phyloP scores from a whole-genome alignment of 768 basidiomycete genomes.

The Lentinus tigrinus region DNA sequence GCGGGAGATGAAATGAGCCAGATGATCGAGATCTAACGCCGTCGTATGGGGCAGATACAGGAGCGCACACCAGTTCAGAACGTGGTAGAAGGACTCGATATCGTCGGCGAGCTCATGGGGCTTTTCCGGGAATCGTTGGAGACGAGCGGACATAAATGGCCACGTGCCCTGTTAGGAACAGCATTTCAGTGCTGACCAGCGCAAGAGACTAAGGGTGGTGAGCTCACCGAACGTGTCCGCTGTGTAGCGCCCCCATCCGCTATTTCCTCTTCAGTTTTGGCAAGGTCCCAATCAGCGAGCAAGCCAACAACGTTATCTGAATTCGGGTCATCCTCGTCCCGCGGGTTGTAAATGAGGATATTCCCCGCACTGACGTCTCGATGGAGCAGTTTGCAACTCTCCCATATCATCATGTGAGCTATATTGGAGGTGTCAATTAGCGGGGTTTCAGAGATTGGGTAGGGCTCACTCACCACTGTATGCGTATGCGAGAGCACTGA shows the following conservation, averaged over 20 bases:
- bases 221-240: neutral
- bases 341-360: too few relatives aligned
- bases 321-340: too few relatives aligned
- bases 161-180: neutral
- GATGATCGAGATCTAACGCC: too few relatives aligned
- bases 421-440: neutral
- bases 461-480: neutral
- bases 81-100: neutral
- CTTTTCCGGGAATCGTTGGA: neutral
- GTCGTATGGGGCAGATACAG: too few relatives aligned
- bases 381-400: too few relatives aligned
- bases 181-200: too few relatives aligned
- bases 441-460: neutral
- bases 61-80: neutral
- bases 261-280: too few relatives aligned
- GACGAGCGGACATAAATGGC: neutral
- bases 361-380: too few relatives aligned
- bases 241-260: neutral
- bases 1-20: too few relatives aligned
- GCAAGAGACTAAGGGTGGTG: neutral
- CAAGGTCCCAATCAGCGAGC: neutral
- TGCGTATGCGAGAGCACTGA: neutral
- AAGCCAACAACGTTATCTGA: too few relatives aligned
- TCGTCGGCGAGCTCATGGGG: neutral
- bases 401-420: neutral